Evolutionary conservation across 805 yeast species (phyloP).

Genomic region (Starmera pachycereana): DNA sequence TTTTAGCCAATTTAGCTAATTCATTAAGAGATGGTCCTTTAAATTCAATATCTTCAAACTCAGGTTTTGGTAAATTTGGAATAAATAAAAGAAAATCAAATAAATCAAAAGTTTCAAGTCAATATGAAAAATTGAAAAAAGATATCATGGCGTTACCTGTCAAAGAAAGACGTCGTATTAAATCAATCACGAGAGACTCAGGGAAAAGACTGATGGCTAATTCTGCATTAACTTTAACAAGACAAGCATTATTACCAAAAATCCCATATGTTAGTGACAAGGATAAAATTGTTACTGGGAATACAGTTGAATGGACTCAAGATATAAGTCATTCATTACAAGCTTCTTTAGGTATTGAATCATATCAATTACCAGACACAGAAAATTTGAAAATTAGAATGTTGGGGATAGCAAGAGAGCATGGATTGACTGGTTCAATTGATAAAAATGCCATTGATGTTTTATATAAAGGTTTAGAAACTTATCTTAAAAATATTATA

Average conservation of each 20-base stretch:
- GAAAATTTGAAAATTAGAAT: constrained; percentile 59
- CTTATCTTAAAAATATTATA: constrained; percentile 62
- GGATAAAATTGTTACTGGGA: constrained; percentile 19
- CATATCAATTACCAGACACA: constrained; percentile 73
- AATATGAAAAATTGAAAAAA: constrained; percentile 72
- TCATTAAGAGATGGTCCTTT: constrained; percentile 67
- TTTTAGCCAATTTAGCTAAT: constrained; percentile 77
- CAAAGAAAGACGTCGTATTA: constrained; percentile 75
- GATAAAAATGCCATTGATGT: constrained; percentile 72
- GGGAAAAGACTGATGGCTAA: constrained; percentile 70
- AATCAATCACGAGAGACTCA: constrained; percentile 71
- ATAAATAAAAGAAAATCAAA: constrained; percentile 33
- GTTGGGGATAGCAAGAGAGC: constrained; percentile 77
- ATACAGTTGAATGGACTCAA: constrained; percentile 79
- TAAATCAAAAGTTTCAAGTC: constrained; percentile 48
- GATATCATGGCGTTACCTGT: constrained; percentile 81
- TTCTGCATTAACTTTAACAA: constrained; percentile 56
- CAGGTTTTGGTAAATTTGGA: constrained; percentile 39
- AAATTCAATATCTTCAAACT: constrained; percentile 29
- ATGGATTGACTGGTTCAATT: constrained; percentile 79
- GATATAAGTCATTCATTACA: constrained; percentile 82
- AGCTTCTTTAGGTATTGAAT: constrained; percentile 69
- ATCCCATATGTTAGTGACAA: constrained; percentile 56
- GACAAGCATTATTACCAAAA: constrained; percentile 56
- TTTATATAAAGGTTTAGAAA: constrained; percentile 69